Evolutionary conservation across 306 rosid species (phyloP), one percentile per base, ranked within the genome.

Genomic region (Quercus aquifolioides): DNA sequence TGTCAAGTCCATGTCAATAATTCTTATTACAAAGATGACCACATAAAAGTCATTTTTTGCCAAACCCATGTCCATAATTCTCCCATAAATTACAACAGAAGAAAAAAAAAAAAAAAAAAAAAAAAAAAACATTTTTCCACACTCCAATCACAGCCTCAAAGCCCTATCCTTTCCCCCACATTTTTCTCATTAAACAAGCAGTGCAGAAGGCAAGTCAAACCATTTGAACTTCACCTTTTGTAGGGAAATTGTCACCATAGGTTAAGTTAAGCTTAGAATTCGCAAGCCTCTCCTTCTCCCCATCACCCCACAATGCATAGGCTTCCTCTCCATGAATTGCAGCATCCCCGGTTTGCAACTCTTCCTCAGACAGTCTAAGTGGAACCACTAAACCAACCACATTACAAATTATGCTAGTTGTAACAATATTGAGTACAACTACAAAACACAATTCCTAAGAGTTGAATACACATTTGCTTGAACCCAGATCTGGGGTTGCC

Each of bases 281-380:
- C 43, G 82, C 80, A 55, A 33, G 71, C 74, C 71, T 87, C 38
- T 87, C 81, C 5, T 86, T 87, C 49, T 87, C 81, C 2, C 90
- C 90, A 54, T 87, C 87, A 1, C 90, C 87, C 87, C 87, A 84
- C 77, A 86, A 68, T 14, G 90, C 87, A 76, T 84, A 86, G 5
- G 87, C 87, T 43, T 71, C 84, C 69, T 83, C 87, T 2, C 85
- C 84, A 54, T 80, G 87, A 9, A 86, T 17, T 2, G 88, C 88
- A 19, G 82, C 83, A 6, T 84, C 88, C 21, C 86, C 86, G 28
- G 73, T 15, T 20, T 80, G 74, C 67, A 84, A n/a, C 28, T 76
- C 81, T 1, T 79, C 79, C 7, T 85, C 86, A 0, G 31, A 1
- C 38, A 87, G 76, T 70, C 83, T 74, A 13, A 87, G 77, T 4